A percentile compares a stretch with the other conserved stretches of the same genome.
Conservation (phyloP, 208 protist species). For the Trypanosoma congolense region DNA sequence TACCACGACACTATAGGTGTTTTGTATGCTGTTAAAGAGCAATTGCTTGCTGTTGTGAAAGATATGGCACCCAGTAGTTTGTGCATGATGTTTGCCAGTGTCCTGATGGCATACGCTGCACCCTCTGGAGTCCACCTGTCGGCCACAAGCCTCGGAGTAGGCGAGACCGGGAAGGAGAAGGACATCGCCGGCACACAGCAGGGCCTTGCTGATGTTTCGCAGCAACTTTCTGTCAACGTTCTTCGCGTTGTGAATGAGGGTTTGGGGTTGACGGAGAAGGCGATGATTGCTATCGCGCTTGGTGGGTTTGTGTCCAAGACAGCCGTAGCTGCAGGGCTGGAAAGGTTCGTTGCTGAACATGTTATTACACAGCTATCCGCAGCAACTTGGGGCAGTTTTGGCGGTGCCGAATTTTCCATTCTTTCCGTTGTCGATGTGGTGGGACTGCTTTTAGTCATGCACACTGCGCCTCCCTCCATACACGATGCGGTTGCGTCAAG, state of each 20-base stretch:
- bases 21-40: slow-evolving; percentile 16
- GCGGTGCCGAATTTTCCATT: slow-evolving; percentile 13
- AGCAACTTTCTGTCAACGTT: slow-evolving; percentile 11
- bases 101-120: slow-evolving; percentile 12
- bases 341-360: slow-evolving; percentile 11
- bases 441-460: slow-evolving; percentile 12
- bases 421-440: slow-evolving; percentile 22
- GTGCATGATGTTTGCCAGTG: slow-evolving; percentile 19
- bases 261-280: slow-evolving; percentile 23
- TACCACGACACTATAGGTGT: slow-evolving; percentile 16
- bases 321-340: neutral
- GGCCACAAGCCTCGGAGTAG: neutral
- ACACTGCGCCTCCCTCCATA: slow-evolving; percentile 11
- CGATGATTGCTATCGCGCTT: slow-evolving; percentile 23
- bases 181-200: neutral
- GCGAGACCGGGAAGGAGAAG: neutral
- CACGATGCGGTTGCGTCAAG: neutral
- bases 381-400: slow-evolving; percentile 13
- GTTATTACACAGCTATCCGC: slow-evolving; percentile 11
- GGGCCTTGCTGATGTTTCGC: slow-evolving; percentile 9
- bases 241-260: slow-evolving; percentile 9
- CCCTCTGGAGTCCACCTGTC: neutral
- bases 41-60: neutral
- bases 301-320: slow-evolving; percentile 4
- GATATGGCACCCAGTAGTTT: slow-evolving; percentile 20